Evolutionary conservation across 1,139 yeast species (phyloP), one percentile per base, ranked within the genome.

Genomic region (Yueomyces sp.): DNA sequence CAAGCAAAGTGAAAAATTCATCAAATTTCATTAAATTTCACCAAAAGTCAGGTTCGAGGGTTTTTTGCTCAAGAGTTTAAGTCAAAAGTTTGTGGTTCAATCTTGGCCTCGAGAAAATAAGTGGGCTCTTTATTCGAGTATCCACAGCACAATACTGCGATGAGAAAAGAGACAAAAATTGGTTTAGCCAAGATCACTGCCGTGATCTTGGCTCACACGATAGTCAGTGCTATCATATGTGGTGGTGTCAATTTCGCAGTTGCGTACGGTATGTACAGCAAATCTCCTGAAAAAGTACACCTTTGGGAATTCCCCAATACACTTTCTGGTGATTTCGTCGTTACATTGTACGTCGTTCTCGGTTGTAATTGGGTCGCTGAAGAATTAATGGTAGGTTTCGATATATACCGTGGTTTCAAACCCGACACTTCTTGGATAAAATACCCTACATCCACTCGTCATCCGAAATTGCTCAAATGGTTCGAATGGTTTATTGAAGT

Each of bases 261-360:
- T 9, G 58, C 57, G 2, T 54, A 52, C 36, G 58, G 55, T 27
- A 53, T 54, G 56, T 54, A 54, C 39, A 45, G 42, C 36, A n/a
- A 47, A n/a, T 43, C 44, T 5, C 26, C 40, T 7, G 35, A 39
- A n/a, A 42, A 42, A 9, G 44, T 54, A 9, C 46, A 45, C 8
- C 45, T 54, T 27, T 54, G 58, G 58, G 50, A 50, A 28, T 54
- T 54, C 38, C 57, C 57, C 19, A 50, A 54, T 39, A 54, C 58
- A 7, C 39, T 53, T 19, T 50, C 56, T 4, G 58, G 58, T 36
- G 58, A 54, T 36, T 51, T 54, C 44, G 56, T 54, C 9, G 40
- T 54, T 37, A 44, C 51, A 3, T 39, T 53, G 3, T 53, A 52
- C 33, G 49, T 54, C 27, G 56, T 52, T 38, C 52, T 51, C 7